phyloP scores from a whole-genome alignment of 2,329 filamentous ascomycete species.

The Hypoxylon sp. region DNA sequence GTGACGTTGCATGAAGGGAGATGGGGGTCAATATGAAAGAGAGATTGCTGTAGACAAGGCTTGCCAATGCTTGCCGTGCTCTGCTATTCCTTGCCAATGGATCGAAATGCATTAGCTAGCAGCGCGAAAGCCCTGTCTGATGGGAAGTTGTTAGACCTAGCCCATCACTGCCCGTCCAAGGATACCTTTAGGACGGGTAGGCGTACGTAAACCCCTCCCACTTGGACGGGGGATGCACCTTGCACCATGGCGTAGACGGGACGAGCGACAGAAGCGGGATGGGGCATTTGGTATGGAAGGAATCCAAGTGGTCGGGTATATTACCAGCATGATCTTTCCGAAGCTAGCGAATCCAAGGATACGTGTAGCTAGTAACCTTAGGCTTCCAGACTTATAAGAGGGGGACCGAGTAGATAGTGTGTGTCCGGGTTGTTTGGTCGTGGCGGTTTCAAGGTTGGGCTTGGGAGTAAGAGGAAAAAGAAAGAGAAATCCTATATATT shows the following conservation, averaged over 20 bases:
- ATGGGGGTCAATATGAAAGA: conserved; percentile 33
- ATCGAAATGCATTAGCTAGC: conserved; percentile 32
- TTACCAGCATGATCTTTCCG: conserved; percentile 45
- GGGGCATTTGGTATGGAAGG: conserved; percentile 35
- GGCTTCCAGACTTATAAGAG: conserved; percentile 19
- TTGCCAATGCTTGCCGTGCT: conserved; percentile 34
- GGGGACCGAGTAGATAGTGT: background rate
- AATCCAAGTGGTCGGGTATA: conserved; percentile 52
- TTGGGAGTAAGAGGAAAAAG: background rate
- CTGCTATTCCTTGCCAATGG: conserved; percentile 35
- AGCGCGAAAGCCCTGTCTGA: background rate
- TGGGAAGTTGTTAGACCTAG: conserved; percentile 7
- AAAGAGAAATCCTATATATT: background rate
- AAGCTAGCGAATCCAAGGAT: conserved; percentile 40
- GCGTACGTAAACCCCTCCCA: conserved; percentile 32
- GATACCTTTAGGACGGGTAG: conserved; percentile 16
- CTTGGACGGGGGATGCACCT: conserved; percentile 20
- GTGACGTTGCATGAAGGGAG: conserved; percentile 51
- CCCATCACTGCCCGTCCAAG: conserved; percentile 3
- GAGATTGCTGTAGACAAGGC: conserved; percentile 32
- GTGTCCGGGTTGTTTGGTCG: conserved; percentile 19
- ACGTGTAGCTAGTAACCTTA: background rate
- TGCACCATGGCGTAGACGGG: conserved; percentile 22
- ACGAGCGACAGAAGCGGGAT: conserved; percentile 43
- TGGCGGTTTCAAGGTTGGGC: conserved; percentile 22